A percentile compares a stretch with the other conserved stretches of the same genome.
phyloP scores from a whole-genome alignment of 202 grass and related monocot genomes.

The Brachypodium distachyon region DNA sequence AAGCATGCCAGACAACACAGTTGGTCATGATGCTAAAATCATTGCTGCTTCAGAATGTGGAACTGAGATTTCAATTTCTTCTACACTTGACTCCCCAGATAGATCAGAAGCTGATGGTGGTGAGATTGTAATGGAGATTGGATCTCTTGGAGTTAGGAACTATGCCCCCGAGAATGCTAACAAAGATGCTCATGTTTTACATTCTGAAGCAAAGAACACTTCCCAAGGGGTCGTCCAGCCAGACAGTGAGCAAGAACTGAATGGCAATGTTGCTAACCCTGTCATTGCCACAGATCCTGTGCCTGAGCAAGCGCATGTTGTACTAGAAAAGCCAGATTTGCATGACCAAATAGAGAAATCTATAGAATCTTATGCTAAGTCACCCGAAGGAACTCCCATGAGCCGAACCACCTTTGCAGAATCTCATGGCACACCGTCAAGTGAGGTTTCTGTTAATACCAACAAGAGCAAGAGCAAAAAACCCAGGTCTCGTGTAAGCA shows the following conservation, averaged over 20 bases:
- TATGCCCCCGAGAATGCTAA: conserved; percentile 17
- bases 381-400: conserved; percentile 63
- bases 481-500: conserved; percentile 38
- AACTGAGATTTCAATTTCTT: conserved; percentile 98
- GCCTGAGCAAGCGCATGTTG: conserved; percentile 30
- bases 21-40: conserved; percentile 33
- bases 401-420: conserved; percentile 48
- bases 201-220: conserved; percentile 25
- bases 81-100: conserved; percentile 92
- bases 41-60: conserved; percentile 92
- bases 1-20: conserved; percentile 27
- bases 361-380: conserved; percentile 30
- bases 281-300: conserved; percentile 3
- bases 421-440: conserved; percentile 74
- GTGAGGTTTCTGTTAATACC: conserved; percentile 73
- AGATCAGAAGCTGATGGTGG: conserved; percentile 94
- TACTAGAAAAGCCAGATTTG: conserved; percentile 18
- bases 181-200: conserved; percentile 19
- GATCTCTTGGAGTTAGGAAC: conserved; percentile 56
- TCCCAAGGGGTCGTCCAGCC: conserved; percentile 9
- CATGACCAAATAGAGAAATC: conserved; percentile 35
- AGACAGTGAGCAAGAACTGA: conserved; percentile 29
- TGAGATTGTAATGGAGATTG: conserved; percentile 96
- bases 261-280: conserved; percentile 16
- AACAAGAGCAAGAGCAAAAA: conserved; percentile 54